phyloP scores from a whole-genome alignment of 1,284 basidiomycete species.

The Leccinum subatratum region DNA sequence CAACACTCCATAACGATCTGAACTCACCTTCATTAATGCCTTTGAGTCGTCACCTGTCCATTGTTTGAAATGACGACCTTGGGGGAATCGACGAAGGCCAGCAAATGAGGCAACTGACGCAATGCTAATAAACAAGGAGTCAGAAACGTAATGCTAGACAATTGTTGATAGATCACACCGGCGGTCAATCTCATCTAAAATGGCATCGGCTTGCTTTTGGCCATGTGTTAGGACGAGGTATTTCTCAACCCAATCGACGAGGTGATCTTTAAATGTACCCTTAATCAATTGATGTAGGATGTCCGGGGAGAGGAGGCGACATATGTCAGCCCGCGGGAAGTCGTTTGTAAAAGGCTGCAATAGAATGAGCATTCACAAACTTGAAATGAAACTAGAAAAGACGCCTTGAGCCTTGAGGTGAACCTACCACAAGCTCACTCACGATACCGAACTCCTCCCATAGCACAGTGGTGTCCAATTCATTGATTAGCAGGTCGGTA shows the following conservation, averaged over 20 bases:
- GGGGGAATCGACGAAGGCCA: not conserved
- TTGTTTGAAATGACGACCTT: conserved; percentile 4
- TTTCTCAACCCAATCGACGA: not conserved
- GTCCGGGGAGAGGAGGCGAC: not conserved
- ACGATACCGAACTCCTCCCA: not conserved
- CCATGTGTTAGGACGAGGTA: not conserved
- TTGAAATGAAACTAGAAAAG: too few species aligned
- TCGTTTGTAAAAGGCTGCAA: conserved; percentile 1
- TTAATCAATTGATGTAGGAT: not conserved
- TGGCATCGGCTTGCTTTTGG: not conserved
- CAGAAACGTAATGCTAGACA: too few species aligned
- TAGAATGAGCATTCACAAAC: not conserved
- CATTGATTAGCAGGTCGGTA: not conserved
- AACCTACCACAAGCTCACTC: not conserved
- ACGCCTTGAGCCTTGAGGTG: too few species aligned
- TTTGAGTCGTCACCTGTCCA: conserved; percentile 5
- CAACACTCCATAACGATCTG: not conserved
- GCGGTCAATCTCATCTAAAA: not conserved
- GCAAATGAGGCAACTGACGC: not conserved
- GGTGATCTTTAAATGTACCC: not conserved
- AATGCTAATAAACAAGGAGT: not conserved
- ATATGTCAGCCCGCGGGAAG: not conserved
- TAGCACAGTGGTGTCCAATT: not conserved
- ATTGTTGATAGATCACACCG: not conserved
- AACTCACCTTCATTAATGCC: conserved; percentile 5